phyloP scores from a whole-genome alignment of 495 filamentous ascomycete genomes.

The Immersiella caudata region DNA sequence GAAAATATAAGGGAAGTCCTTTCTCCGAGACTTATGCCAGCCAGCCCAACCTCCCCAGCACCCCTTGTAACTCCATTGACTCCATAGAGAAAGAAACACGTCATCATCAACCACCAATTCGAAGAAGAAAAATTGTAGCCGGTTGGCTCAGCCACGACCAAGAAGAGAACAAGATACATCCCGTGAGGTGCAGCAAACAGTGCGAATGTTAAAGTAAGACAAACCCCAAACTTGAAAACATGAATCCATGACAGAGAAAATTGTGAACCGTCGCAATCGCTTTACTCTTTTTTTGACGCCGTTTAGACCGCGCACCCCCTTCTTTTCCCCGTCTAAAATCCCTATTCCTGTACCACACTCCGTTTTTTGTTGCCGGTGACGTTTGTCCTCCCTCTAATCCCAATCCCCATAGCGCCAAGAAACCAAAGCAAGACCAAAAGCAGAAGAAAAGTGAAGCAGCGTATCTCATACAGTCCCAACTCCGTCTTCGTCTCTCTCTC shows the following conservation, averaged over 20 bases:
- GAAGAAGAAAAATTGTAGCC: neutral
- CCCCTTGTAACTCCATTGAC: neutral
- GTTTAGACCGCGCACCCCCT: neutral
- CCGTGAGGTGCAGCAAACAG: conserved; percentile 7
- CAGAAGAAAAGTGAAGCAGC: conserved; percentile 18
- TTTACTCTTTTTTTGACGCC: conserved; percentile 12
- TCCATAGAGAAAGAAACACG: neutral
- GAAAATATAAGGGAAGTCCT: conserved; percentile 11
- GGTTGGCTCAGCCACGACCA: neutral
- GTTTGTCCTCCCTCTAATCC: conserved; percentile 16
- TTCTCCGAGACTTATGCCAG: conserved; percentile 11
- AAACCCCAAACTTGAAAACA: conserved; percentile 3
- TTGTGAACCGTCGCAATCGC: neutral
- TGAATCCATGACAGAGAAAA: neutral
- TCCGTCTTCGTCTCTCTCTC: conserved; percentile 1
- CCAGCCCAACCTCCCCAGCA: neutral
- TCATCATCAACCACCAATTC: neutral
- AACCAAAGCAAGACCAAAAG: conserved; percentile 3
- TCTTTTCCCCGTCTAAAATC: conserved; percentile 8
- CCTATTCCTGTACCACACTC: conserved; percentile 2
- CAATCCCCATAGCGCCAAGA: neutral
- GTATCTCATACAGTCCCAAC: conserved; percentile 14
- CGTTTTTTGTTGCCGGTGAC: conserved; percentile 1
- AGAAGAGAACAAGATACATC: conserved; percentile 4
- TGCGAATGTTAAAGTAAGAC: conserved; percentile 4